phyloP scores from a whole-genome alignment of 345 rosid species.

The Bruguiera sexangula region DNA sequence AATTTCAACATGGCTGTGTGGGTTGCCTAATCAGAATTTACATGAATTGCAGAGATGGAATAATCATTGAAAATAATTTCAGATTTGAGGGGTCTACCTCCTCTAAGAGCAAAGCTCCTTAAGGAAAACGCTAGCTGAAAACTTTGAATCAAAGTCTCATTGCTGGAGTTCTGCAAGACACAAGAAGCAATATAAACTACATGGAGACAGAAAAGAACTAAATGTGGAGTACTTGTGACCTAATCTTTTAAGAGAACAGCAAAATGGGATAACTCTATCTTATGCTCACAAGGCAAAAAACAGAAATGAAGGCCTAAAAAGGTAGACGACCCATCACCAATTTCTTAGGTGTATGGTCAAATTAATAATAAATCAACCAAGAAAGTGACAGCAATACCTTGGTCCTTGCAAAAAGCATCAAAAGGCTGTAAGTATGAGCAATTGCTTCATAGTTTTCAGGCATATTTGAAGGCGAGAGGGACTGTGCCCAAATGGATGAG shows the following conservation, averaged over 20 bases:
- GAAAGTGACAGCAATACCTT: conserved; percentile 41
- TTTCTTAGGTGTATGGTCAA: too few species aligned
- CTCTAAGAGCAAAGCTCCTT: not conserved
- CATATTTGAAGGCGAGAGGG: conserved; percentile 56
- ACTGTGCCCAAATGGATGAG: conserved; percentile 74
- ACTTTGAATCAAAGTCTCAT: not conserved
- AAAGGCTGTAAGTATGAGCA: conserved; percentile 67
- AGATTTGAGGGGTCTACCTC: not conserved
- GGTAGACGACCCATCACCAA: too few species aligned
- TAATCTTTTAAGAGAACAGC: too few species aligned
- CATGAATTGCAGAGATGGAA: too few species aligned
- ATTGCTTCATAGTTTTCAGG: conserved; percentile 76
- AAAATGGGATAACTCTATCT: too few species aligned
- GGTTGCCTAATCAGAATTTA: too few species aligned
- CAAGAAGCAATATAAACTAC: not conserved
- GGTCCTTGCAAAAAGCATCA: conserved; percentile 54
- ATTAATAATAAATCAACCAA: not conserved
- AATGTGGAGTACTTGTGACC: too few species aligned
- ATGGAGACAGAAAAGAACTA: not conserved
- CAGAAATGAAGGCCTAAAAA: too few species aligned
- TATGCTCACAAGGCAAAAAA: too few species aligned
- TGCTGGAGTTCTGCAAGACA: not conserved
- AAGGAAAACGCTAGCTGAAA: conserved; percentile 1
- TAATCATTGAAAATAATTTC: too few species aligned
- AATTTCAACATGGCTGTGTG: too few species aligned